A percentile compares a stretch with the other conserved stretches of the same genome.
phyloP scores from a whole-genome alignment of 768 basidiomycete genomes.

The Flagelloscypha sp. region DNA sequence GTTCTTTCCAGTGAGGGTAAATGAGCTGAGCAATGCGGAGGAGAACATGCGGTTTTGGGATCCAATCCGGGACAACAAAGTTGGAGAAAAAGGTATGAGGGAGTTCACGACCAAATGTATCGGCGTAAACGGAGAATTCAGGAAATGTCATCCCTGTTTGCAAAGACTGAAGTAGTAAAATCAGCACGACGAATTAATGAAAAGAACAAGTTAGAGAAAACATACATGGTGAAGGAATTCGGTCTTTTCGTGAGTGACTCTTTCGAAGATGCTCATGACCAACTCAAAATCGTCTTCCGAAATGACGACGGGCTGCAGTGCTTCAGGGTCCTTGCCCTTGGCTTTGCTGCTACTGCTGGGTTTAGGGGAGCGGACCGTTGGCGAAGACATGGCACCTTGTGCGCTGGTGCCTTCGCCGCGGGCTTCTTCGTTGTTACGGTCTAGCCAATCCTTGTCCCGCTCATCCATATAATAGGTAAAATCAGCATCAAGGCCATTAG shows the following conservation, averaged over 20 bases:
- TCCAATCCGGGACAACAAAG: conserved; percentile 57
- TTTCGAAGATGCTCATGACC: conserved; percentile 92
- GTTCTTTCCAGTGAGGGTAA: conserved; percentile 87
- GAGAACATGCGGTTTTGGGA: conserved; percentile 57
- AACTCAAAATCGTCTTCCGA: conserved; percentile 91
- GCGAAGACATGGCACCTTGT: conserved; percentile 57
- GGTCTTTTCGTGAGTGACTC: conserved; percentile 79
- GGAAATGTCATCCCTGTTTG: conserved; percentile 65
- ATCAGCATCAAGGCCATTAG: conserved; percentile 56
- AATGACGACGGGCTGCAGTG: conserved; percentile 53
- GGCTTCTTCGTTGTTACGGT: conserved; percentile 82
- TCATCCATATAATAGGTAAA: conserved; percentile 95
- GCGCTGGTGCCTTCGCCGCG: conserved; percentile 79
- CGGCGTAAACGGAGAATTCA: conserved; percentile 65
- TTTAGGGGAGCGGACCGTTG: conserved; percentile 48
- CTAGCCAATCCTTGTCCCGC: conserved; percentile 90
- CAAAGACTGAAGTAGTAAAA: conserved; percentile 35
- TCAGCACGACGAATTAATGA: conserved; percentile 4
- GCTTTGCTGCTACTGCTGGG: conserved; percentile 58
- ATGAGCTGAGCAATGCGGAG: conserved; percentile 61
- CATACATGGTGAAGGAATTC: conserved; percentile 86
- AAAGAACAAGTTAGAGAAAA: conserved; percentile 11
- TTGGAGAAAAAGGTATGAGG: conserved; percentile 59
- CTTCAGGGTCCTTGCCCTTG: conserved; percentile 79
- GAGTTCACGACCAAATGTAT: conserved; percentile 53